Evolutionary conservation across 2,329 filamentous ascomycete species (phyloP), one percentile per base, ranked within the genome.

Genomic region (Clonostachys sp.): DNA sequence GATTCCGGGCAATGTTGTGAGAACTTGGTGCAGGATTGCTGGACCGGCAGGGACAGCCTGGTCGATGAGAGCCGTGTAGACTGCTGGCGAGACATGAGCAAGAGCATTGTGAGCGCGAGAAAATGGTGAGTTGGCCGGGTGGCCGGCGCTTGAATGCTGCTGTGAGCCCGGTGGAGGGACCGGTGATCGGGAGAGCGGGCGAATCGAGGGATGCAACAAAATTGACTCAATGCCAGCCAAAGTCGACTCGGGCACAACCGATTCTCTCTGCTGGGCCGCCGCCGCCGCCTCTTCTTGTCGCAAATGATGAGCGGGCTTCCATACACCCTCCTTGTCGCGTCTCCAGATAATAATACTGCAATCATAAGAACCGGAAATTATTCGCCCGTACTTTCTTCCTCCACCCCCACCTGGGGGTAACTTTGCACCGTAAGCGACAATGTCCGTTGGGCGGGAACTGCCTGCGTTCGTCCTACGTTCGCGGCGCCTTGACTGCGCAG

Each of bases 281-380:
- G 70, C 65, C 1, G 80, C 77, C 3, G 83, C 86, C 49, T 89
- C 84, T 60, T 88, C 86, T 61, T 95, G 89, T 38, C 83, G 78
- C 10, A 95, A 74, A 41, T 81, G 81, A 54, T 92, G 88, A 34
- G 83, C 83, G 46, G 85, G 82, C 55, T 84, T 84, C 91, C 94
- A 97, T 24, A 87, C 81, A 3, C 91, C 91, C 54, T 94, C 84
- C 54, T 83, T 81, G 53, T 95, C 87, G 51, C 89, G 85, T 55
- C 88, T 86, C 94, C 94, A 99, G 48, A 99, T 89, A 54, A 96
- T 91, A 56, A 99, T 90, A 12, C 84, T 91, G 68, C 96, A 90
- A 56, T 99, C 94, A 57, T 99, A 99, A 1, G 91, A 96, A 3
- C 94, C 94, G 7, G 91, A 96, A 5, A 99, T 90, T 50, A 99